These are phyloP conservation scores for Hymenoscyphus fructigenus DNA, from an alignment of 2,329 filamentous ascomycete species.

Conservation along the genomic window DNA sequence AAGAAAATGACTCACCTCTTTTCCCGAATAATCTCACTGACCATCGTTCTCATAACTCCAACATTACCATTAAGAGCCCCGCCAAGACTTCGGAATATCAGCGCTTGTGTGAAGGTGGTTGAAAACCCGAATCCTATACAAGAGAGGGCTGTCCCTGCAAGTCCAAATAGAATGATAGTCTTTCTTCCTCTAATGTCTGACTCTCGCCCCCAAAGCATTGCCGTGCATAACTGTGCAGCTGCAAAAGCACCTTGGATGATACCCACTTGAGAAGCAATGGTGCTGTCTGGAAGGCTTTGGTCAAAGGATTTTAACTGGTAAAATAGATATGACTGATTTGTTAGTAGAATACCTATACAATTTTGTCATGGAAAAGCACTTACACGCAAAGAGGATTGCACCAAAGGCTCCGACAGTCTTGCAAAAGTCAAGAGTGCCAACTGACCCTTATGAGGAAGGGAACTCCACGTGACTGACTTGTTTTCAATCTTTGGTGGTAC, in stretches of 20 bases:
- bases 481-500: conserved; percentile 20
- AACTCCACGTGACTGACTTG: conserved; percentile 62
- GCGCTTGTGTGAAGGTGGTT: conserved; percentile 56
- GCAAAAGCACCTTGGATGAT: conserved; percentile 64
- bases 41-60: conserved; percentile 73
- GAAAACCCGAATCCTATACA: conserved; percentile 70
- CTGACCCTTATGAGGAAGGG: conserved; percentile 77
- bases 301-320: conserved; percentile 69
- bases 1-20: conserved; percentile 50
- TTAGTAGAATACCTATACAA: conserved; percentile 33
- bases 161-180: conserved; percentile 60
- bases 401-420: conserved; percentile 78
- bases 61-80: conserved; percentile 71
- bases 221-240: conserved; percentile 68
- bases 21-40: conserved; percentile 68
- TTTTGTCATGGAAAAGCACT: neutral
- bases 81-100: conserved; percentile 59
- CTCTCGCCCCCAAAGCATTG: conserved; percentile 66
- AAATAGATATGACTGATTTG: conserved; percentile 68
- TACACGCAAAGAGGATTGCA: conserved; percentile 61
- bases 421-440: conserved; percentile 76
- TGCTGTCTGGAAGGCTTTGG: conserved; percentile 38
- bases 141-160: conserved; percentile 62
- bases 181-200: conserved; percentile 60
- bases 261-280: conserved; percentile 65